Percentiles rank a stretch among this genome's conserved stretches.
These are phyloP conservation scores for Microdochium paspali DNA, from an alignment of 2,329 filamentous ascomycete genomes.

Conservation along the genomic window DNA sequence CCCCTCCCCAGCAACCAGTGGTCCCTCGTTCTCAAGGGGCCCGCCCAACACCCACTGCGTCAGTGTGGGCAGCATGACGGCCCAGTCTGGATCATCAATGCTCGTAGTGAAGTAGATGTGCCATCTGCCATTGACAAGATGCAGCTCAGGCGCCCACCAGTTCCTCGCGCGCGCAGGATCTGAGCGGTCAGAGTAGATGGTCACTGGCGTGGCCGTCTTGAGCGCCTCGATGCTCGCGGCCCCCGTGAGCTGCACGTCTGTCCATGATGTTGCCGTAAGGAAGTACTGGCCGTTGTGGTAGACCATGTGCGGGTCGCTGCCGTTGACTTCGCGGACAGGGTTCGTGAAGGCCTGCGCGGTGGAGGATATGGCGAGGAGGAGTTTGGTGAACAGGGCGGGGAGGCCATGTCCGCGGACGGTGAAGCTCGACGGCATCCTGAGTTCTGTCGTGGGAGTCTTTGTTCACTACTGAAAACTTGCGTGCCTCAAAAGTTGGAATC, in stretches of 20 bases:
- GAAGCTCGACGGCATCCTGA: too few species aligned
- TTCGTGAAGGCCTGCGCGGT: neutral
- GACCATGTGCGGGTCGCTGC: neutral
- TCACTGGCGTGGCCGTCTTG: conserved; percentile 4
- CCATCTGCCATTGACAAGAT: conserved; percentile 8
- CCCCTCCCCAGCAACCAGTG: conserved; percentile 2
- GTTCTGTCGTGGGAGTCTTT: too few species aligned
- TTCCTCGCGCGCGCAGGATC: conserved; percentile 3
- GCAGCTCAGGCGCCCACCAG: conserved; percentile 12
- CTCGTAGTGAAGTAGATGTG: conserved; percentile 11
- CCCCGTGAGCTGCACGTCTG: conserved; percentile 6
- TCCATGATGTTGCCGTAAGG: conserved; percentile 9
- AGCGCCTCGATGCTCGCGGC: conserved; percentile 10
- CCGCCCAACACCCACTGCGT: conserved; percentile 5
- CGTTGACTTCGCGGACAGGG: neutral
- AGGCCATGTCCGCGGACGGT: neutral
- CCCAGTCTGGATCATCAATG: conserved; percentile 6
- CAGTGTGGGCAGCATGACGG: conserved; percentile 7
- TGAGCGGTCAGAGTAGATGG: conserved; percentile 6
- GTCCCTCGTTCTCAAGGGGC: conserved; percentile 4
- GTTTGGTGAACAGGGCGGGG: neutral
- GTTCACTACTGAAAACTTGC: too few species aligned
- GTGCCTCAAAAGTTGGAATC: too few species aligned
- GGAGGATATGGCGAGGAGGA: neutral
- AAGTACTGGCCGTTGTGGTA: conserved; percentile 5